Percentiles rank a stretch among this genome's conserved stretches.
phyloP scores from a whole-genome alignment of 306 rosid genomes.

The Rosa multiflora region DNA sequence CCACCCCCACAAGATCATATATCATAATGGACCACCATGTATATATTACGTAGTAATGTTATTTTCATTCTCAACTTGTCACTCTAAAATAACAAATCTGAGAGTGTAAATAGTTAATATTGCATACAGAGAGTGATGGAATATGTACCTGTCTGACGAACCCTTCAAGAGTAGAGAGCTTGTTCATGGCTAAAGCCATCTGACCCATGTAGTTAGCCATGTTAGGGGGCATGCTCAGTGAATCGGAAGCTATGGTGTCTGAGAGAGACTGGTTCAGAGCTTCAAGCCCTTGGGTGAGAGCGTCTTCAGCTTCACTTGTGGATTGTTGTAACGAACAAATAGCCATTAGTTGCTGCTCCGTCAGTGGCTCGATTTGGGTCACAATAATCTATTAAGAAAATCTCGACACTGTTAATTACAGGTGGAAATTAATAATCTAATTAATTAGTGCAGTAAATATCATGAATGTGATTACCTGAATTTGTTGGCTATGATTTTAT shows the following conservation, averaged over 20 bases:
- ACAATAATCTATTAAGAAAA: conserved; percentile 46
- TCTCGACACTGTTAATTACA: not conserved
- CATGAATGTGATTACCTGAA: not conserved
- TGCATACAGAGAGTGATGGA: not conserved
- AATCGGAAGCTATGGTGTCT: conserved; percentile 72
- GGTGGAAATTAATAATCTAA: not conserved
- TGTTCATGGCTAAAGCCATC: conserved; percentile 89
- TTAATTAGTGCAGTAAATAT: not conserved
- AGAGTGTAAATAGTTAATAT: not conserved
- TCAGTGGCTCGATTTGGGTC: conserved; percentile 77
- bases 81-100: not conserved
- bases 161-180: conserved; percentile 81
- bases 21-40: conserved; percentile 39
- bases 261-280: conserved; percentile 75
- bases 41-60: not conserved
- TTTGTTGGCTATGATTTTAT: not conserved
- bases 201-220: conserved; percentile 97
- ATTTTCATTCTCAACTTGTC: not conserved
- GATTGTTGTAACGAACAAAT: conserved; percentile 89
- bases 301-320: conserved; percentile 79
- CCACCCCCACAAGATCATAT: conserved; percentile 33
- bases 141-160: conserved; percentile 82
- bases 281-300: conserved; percentile 83
- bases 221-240: conserved; percentile 69
- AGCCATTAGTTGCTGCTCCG: conserved; percentile 88